Base-by-base conservation (phyloP, 2,329 filamentous ascomycete genomes). In the Botryotinia globosa region DNA sequence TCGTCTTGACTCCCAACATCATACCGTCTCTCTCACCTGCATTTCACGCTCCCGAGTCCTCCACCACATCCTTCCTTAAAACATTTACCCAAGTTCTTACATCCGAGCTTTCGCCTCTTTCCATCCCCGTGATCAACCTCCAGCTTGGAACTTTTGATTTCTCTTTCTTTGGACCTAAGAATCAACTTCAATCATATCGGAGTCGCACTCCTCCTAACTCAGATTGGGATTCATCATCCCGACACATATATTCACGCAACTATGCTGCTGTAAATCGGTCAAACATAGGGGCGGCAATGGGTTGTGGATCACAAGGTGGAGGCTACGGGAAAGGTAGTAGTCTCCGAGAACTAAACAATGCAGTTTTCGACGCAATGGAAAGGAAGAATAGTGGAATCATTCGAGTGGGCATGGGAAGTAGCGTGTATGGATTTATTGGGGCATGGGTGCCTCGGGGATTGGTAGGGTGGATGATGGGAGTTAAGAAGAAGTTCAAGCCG, bases 381-480 rank as follows among this genome's bases (percentile, higher is more conserved):
- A 79, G 76, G 25, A 69, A 69, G 44, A 71, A 12, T 2, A 85
- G 84, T 64, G 85, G 88, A 51, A 88, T 92, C 1, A 88, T 95
- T 76, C 90, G 93, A 73, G 91, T 98, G 25, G 96, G 96, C 1
- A 89, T 94, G 69, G 96, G 96, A 10, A 93, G 94, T 68, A 86
- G 91, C 72, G 86, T 94, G 0, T 98, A 98, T 82, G 92, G 93
- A 56, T 86, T 98, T 44, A 91, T 98, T 12, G 96, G 94, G 9
- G 87, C 88, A 56, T 95, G 91, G 88, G 87, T 92, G 37, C 95
- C 96, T 1, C 86, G 88, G 32, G 87, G 90, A 4, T 81, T 98
- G 25, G 91, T 98, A n/a, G 90, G 90, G 2, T 96, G 93, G 92
- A 97, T 98, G 92, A 91, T 98, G 88, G 94, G 94, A 18, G 88